Base-by-base conservation (phyloP, 495 filamentous ascomycete genomes). In the Talaromyces nanjingensis region DNA sequence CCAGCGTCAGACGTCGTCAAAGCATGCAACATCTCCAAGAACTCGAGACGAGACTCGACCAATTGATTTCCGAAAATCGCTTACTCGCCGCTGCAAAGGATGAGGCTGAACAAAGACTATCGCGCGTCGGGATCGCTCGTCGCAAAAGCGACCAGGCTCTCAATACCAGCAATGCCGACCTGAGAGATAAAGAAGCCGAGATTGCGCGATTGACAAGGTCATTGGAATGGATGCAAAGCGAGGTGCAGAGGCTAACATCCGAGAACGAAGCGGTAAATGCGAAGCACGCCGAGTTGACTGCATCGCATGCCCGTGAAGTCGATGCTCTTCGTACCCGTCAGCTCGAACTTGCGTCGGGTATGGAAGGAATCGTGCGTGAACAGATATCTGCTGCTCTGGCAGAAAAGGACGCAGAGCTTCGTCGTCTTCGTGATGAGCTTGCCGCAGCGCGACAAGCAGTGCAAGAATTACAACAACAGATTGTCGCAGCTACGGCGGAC, bases 21-120 rank as follows among this genome's bases (percentile, higher is more conserved):
- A 97, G 92, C 81, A 91, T 97, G 88, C 94, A 97, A 77, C 86
- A 98, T 59, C 82, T 96, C 54, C 76, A 79, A 72, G 92, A 98
- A 63, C 84, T 98, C 49, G 85, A 90, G 69, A 71, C 81, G 34
- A 83, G 81, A 69, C 81, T 96, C 66, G 91, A 96, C 65, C 89
- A 91, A 72, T 78, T 96, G 57, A 78, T 87, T 47, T 85, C 90
- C 0, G 92, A 96, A 69, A 97, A 96, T 68, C 86, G 88, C 62
- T 74, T 85, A 42, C 84, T 96, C 18, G 79, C 85, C 68, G 88
- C 91, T 27, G 89, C 88, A 52, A 89, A 86, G 68, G 74, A 83
- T 63, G 82, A 86, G 52, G 86, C 87, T 33, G 91, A 96, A 75
- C 77, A 81, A 60, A 77, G 72, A 62, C 67, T 86, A 39, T 74